Base-by-base conservation (phyloP, 129 eudicot genomes). In the Helichrysum umbraculigerum region DNA sequence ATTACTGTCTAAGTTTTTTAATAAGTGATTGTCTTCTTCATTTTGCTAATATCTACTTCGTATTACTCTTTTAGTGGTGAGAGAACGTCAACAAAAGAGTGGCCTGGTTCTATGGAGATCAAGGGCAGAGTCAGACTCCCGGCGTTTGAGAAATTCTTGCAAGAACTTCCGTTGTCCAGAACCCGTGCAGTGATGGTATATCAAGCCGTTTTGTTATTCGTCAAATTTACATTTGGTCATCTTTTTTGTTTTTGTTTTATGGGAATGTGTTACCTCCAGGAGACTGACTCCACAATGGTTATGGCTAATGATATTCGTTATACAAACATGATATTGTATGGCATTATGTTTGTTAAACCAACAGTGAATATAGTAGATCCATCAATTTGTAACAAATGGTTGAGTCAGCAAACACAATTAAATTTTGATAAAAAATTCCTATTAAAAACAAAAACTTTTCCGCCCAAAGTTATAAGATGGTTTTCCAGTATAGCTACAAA, bases 151-250 rank as follows among this genome's bases (percentile, higher is more conserved):
- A 89, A 90, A 74, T 92, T 92, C 33, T 72, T 92, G 7, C 87
- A 87, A 87, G 92, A 87, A 61, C 96, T 92, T 52, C 98, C 96
- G 6, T 88, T 80, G 89, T 92, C 98, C 6, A 90, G 98, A 75
- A 87, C 88, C 60, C 96, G 98, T 85, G 94, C 96, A 70, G 88
- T 92, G 83, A 92, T 92, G 98, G 98, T 92, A 92, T 81, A 47
- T 64, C 76, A 80, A 78, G 86, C 76, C 65, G 34, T 73, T 56
- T 77, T 81, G 71, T 37, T 78, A 67, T 79, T 81, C 66, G 33
- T 47, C 60, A 63, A 62, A 78, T 60, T 33, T 75, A 52, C 20
- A 30, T 34, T 29, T 62, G n/a, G 7, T 3, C 14, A 0, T 73
- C 54, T 56, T 10, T 56, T 62, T 73, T 58, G 39, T 74, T 70